Evolutionary conservation across 2,329 filamentous ascomycete species (phyloP), one percentile per base, ranked within the genome.

Genomic region (Penicillium sp.): DNA sequence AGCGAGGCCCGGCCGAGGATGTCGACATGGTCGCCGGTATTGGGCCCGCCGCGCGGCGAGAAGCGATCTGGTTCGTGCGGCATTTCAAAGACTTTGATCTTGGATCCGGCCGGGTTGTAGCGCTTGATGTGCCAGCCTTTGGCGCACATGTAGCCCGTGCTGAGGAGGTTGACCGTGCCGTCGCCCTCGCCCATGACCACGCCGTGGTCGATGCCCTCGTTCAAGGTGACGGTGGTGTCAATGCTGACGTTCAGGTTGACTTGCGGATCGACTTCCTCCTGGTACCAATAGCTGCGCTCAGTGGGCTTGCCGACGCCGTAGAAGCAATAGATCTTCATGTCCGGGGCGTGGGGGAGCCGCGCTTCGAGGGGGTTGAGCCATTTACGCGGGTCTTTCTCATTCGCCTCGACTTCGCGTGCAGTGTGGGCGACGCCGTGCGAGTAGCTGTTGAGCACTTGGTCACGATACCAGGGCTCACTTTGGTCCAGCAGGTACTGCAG

Each of bases 301-400:
- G 91, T 97, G 3, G 87, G 84, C 63, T 97, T 98, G 26, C 91
- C 91, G 3, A 95, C 81, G 52, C 76, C 93, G 62, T 98, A 97
- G 72, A 98, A 97, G 69, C 93, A 97, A 69, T 90, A 97, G 9
- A 98, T 87, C 63, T 95, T 96, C 58, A 98, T 73, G 58, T 81
- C 87, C 0, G 93, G 91, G 1, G 93, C 91, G 14, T 88, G 75
- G 0, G 93, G 93, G 0, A 97, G 74, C 2, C 91, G 79, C 0
- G 87, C 86, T 64, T 97, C 91, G n/a, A 97, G 79, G 0, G 93
- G 93, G 59, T 98, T 98, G 46, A 95, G 80, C 93, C 93, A 98
- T 62, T 94, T 98, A 34, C 71, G 74, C 2, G 79, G 80, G 48
- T 87, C 77, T n/a, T 80, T 67, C 56, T 90, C 84, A 61, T 93